phyloP scores from a whole-genome alignment of 1,284 basidiomycete species.

The Boletus smithii region DNA sequence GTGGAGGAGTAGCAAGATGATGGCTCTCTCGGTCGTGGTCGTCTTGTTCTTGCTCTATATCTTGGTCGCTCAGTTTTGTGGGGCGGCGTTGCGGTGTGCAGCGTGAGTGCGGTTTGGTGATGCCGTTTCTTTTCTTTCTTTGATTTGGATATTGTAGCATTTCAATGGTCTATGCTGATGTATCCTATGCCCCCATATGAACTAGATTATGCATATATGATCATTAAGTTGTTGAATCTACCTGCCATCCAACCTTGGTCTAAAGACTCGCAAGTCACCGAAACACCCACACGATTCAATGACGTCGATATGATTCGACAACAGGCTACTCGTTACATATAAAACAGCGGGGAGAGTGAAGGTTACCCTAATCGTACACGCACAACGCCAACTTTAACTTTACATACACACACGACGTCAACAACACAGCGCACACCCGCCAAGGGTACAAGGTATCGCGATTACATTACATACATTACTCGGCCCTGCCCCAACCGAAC shows the following conservation, averaged over 20 bases:
- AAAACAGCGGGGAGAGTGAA: constrained; percentile 9
- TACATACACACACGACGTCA: neutral
- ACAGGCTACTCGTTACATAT: constrained; percentile 24
- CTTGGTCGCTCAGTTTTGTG: constrained; percentile 83
- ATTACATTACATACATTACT: constrained; percentile 22
- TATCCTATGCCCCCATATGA: constrained; percentile 9
- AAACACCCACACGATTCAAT: no score
- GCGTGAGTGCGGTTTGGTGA: constrained; percentile 14
- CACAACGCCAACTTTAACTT: neutral
- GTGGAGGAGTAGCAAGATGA: constrained; percentile 88
- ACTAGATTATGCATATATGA: neutral
- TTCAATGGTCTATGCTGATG: constrained; percentile 10
- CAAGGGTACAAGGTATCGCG: constrained; percentile 23
- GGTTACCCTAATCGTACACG: constrained; percentile 14
- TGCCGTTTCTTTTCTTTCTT: neutral
- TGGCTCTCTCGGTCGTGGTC: constrained; percentile 71
- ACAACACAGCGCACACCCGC: neutral
- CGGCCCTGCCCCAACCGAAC: constrained; percentile 4
- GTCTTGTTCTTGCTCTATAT: constrained; percentile 75
- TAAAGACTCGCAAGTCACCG: no score
- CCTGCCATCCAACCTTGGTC: no score
- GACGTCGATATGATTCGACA: no score
- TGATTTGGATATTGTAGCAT: constrained; percentile 5
- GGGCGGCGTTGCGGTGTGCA: constrained; percentile 66
- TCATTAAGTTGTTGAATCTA: no score